Percentiles rank a stretch among this genome's conserved stretches.
phyloP scores from a whole-genome alignment of 1,284 basidiomycete species.

The Ceratobasidium sp. region DNA sequence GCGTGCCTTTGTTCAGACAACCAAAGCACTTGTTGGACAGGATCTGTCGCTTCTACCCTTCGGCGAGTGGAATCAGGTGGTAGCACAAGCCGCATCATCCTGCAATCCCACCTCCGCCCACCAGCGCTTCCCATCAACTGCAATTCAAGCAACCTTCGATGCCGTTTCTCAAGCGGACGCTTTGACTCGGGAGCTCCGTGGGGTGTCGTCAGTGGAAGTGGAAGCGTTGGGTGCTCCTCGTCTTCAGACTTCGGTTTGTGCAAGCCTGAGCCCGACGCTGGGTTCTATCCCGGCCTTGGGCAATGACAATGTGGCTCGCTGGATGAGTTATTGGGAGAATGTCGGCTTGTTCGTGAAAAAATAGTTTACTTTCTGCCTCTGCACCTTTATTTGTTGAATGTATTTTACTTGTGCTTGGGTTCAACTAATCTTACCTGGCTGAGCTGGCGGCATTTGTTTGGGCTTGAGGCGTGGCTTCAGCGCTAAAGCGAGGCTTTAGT shows the following conservation, averaged over 20 bases:
- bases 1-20: neutral
- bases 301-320: slow-evolving; percentile 12
- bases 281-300: neutral
- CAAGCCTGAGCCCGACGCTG: slow-evolving; percentile 6
- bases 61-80: slow-evolving; percentile 24
- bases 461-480: neutral
- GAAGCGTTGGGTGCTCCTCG: slow-evolving; percentile 31
- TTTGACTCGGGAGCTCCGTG: neutral
- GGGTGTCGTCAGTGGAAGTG: neutral
- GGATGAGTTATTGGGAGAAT: slow-evolving; percentile 27
- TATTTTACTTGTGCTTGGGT: neutral
- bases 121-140: slow-evolving; percentile 20
- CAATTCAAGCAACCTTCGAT: slow-evolving; percentile 32
- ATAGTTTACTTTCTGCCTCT: neutral
- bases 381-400: neutral
- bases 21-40: neutral
- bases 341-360: slow-evolving; percentile 3
- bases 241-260: slow-evolving; percentile 13
- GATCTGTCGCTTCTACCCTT: slow-evolving; percentile 1
- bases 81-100: neutral
- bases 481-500: slow-evolving; percentile 28
- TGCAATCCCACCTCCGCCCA: neutral
- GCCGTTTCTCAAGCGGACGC: slow-evolving; percentile 14
- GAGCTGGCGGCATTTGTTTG: slow-evolving; percentile 37
- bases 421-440: neutral